Evolutionary conservation across 2,329 filamentous ascomycete species (phyloP), one percentile per base, ranked within the genome.

Genomic region (Clonostachys rosea): DNA sequence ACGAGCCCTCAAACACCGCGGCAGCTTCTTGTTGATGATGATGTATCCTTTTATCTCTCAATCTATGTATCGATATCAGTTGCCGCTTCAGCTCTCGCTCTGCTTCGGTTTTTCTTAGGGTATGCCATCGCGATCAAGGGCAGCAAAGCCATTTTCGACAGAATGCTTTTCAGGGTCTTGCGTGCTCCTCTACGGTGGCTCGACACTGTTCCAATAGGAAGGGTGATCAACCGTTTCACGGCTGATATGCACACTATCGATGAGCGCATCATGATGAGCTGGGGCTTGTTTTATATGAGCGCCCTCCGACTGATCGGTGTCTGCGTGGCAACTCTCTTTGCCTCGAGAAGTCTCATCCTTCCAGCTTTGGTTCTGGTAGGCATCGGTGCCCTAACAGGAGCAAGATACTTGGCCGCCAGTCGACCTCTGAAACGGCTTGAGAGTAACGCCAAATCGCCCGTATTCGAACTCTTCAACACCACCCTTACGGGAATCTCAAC

Each of bases 141-240:
- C 5, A 90, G 86, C n/a, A 74, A 80, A 37, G 68, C 68, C 42
- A 70, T 91, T 4, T 92, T 91, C 53, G 74, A 81, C 18, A 76
- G 76, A 45, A 76, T 91, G 52, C 80, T 84, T 40, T 82, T 79
- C 53, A 74, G 80, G 1, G 75, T 92, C 10, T 71, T 92, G 5
- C 79, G 85, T n/a, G 83, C 87, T 6, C 87, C 86, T 2, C 71
- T 91, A n/a, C 74, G 87, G 50, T 91, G 87, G 86, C 74, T 92
- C 37, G 88, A 92, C 59, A 91, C 87, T 0, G 84, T 90, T 0
- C 89, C 89, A 0, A 71, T 90, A 2, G 88, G 88, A 3, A 79
- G 88, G 40, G 80, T 91, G 35, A 70, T 91, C 18, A 92, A 92
- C 65, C 78, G 88, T 2, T 89, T 91, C 61, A 89, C 87, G 0